Evolutionary conservation across 305 asterid species (phyloP), one percentile per base, ranked within the genome.

Genomic region (Solanum hybrid): DNA sequence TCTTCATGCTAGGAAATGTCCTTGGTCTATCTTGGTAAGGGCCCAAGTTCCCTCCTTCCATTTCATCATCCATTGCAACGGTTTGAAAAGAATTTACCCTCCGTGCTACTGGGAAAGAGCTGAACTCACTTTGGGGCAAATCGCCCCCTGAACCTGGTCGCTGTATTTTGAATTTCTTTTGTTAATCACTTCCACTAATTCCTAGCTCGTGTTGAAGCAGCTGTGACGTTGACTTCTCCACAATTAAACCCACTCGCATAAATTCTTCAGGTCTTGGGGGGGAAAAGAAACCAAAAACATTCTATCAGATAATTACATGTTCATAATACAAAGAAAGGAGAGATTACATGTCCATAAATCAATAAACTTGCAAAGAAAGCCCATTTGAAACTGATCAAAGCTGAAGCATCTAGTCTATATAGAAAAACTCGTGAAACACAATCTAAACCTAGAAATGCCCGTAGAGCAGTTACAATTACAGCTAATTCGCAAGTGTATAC

Each of bases 1-100:
- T 92, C 82, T 99, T 97, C 99, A 97, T 98, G 94, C 94, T 94
- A 87, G 98, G 99, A 90, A 98, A 98, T 38, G 95, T 94, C 94
- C 98, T 94, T 29, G 93, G 94, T 93, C 97, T 94, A 41, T 95
- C 99, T 89, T 93, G 98, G 92, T 93, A 98, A 73, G 95, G 91
- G 89, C 95, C 96, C 94, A 97, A 90, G 91, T 91, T 94, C 86
- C 99, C 99, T 90, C 95, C 94, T 92, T 97, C 99, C 95, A 97
- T 91, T 89, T 93, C 97, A 84, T 95, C 98, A 90, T 98, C 99
- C 99, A 97, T 98, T 68, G 96, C 92, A 88, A 96, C 94, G 76
- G 97, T 91, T 92, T 96, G 97, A 93, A 95, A 97, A 91, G 97
- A 95, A 91, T 95, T 96, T 89, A 92, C 95, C 96, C 98, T 94